Evolutionary conservation across 495 filamentous ascomycete species (phyloP).

Genomic region (Physcia stellaris): DNA sequence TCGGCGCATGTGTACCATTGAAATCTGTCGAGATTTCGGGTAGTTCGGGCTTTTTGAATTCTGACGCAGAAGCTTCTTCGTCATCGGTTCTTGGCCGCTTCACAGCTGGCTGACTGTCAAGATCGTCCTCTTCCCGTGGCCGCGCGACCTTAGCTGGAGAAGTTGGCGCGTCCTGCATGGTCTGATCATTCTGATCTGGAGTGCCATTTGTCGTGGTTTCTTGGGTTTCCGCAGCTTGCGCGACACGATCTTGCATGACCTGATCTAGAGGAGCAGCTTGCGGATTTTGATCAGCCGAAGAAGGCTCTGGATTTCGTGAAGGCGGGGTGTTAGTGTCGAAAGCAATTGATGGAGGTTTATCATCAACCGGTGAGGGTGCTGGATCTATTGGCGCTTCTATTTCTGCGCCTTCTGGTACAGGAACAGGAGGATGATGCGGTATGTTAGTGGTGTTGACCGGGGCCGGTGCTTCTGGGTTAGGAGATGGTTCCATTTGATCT

Average conservation of each 20-base stretch:
- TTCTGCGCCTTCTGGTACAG: constrained; percentile 2
- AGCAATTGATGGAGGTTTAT: too few species aligned
- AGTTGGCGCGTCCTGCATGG: constrained; percentile 24
- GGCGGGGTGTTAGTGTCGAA: neutral
- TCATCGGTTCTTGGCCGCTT: constrained; percentile 61
- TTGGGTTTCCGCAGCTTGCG: neutral
- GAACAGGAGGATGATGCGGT: constrained; percentile 11
- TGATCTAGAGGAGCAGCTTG: neutral
- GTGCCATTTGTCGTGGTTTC: neutral
- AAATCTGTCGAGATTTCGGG: constrained; percentile 20
- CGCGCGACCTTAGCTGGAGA: constrained; percentile 47
- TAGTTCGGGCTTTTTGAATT: constrained; percentile 26
- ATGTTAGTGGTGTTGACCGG: constrained; percentile 5
- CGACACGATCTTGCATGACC: too few species aligned
- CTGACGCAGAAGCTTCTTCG: constrained; percentile 15
- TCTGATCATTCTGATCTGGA: constrained; percentile 17
- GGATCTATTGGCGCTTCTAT: constrained; percentile 11
- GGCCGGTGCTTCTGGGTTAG: neutral
- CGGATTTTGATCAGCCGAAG: neutral
- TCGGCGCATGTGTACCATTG: constrained; percentile 4
- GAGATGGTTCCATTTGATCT: neutral
- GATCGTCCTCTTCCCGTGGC: constrained; percentile 56
- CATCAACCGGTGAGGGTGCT: constrained; percentile 13
- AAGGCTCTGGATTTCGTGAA: neutral
- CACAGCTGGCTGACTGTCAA: constrained; percentile 56